Evolutionary conservation across 2,329 filamentous ascomycete species (phyloP).

Genomic region (Diaporthe helianthi): DNA sequence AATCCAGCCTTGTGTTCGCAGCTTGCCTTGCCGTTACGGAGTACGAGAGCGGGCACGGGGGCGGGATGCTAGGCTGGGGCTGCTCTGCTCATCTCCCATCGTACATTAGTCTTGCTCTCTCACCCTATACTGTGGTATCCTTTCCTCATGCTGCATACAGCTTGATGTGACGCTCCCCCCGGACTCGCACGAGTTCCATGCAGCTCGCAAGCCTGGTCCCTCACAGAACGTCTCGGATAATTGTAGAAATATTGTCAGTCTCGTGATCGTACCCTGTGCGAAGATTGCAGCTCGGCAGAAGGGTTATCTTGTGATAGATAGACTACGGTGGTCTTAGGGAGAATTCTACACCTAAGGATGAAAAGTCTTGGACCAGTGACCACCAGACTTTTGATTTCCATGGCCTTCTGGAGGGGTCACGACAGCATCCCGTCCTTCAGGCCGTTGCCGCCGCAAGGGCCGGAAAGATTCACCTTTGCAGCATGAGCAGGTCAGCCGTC

Average conservation of each 20-base stretch:
- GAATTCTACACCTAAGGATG: not conserved
- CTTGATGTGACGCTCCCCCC: constrained; percentile 5
- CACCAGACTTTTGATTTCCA: not conserved
- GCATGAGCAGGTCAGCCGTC: constrained; percentile 30
- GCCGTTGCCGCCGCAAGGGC: constrained; percentile 20
- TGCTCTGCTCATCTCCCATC: constrained; percentile 22
- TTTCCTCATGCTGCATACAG: not conserved
- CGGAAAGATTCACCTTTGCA: constrained; percentile 12
- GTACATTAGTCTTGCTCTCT: constrained; percentile 10
- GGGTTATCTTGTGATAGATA: not conserved
- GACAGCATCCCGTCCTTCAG: constrained; percentile 10
- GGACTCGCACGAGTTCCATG: not conserved
- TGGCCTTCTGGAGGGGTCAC: constrained; percentile 16
- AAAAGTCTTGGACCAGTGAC: not conserved
- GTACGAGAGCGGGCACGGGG: not conserved
- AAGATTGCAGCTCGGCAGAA: not conserved
- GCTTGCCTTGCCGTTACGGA: not conserved
- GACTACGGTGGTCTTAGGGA: not conserved
- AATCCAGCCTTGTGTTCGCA: constrained; percentile 4
- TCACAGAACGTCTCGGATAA: constrained; percentile 5
- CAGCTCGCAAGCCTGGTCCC: not conserved
- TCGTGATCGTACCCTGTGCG: not conserved
- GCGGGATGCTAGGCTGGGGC: not conserved
- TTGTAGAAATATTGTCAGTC: not conserved
- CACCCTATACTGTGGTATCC: too few relatives aligned